phyloP scores from a whole-genome alignment of 2,329 filamentous ascomycete genomes.

The Colletotrichum sp. region DNA sequence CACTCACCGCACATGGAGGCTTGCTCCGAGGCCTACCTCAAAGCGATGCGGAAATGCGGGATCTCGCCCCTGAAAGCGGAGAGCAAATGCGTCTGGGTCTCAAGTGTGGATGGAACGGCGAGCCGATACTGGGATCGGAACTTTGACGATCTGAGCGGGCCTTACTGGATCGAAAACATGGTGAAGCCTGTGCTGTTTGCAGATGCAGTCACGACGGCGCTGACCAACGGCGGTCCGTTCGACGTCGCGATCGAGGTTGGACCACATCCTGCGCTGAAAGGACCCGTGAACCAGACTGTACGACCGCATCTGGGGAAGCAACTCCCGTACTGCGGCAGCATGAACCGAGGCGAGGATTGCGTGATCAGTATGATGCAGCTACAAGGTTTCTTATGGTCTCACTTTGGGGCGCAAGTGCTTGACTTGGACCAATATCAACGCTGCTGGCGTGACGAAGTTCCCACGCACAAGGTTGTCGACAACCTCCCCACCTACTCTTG shows the following conservation, averaged over 20 bases:
- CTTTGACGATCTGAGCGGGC: neutral
- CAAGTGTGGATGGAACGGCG: neutral
- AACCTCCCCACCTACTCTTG: constrained; percentile 24
- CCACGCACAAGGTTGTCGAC: constrained; percentile 14
- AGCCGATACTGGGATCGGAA: neutral
- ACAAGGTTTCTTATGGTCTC: neutral
- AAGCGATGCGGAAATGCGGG: neutral
- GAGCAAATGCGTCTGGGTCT: neutral
- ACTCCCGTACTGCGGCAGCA: neutral
- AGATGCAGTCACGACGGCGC: neutral
- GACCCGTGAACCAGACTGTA: neutral
- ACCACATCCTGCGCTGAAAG: neutral
- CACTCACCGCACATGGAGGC: constrained; percentile 24
- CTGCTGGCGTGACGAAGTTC: neutral
- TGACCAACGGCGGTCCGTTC: constrained; percentile 21
- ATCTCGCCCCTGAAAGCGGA: neutral
- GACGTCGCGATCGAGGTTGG: constrained; percentile 1
- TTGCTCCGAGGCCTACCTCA: constrained; percentile 26
- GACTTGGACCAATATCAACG: neutral
- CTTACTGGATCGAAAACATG: constrained; percentile 9
- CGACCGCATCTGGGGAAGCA: neutral
- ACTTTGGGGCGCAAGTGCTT: neutral
- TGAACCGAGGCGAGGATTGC: neutral
- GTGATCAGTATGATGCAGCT: neutral
- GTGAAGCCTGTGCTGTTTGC: neutral